These are phyloP conservation scores for Xylariaceae sp. DNA, from an alignment of 2,329 filamentous ascomycete genomes.

Conservation along the genomic window DNA sequence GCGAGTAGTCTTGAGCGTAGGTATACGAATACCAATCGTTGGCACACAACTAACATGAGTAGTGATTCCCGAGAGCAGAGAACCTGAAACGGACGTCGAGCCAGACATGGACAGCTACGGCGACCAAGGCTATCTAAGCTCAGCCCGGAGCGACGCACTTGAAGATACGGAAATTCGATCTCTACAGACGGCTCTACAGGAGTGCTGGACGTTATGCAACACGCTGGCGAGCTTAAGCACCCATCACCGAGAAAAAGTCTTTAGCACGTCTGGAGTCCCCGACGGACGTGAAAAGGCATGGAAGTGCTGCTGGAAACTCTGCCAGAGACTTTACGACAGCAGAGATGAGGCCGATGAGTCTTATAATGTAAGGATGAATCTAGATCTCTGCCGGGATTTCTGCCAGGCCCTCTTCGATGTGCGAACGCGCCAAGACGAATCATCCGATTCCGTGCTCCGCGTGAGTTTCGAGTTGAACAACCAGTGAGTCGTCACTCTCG, in stretches of 20 bases:
- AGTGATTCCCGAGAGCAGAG: constrained; percentile 48
- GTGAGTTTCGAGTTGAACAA: constrained; percentile 96
- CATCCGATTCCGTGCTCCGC: constrained; percentile 77
- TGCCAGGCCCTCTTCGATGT: constrained; percentile 89
- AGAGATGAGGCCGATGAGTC: constrained; percentile 63
- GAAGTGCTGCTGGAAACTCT: constrained; percentile 91
- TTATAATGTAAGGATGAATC: constrained; percentile 65
- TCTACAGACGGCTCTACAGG: constrained; percentile 70
- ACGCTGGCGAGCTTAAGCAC: constrained; percentile 81
- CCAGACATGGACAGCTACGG: constrained; percentile 53
- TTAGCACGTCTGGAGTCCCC: constrained; percentile 66
- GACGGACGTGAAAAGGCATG: constrained; percentile 82
- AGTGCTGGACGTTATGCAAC: constrained; percentile 94
- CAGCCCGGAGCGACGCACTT: constrained; percentile 37
- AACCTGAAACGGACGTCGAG: constrained; percentile 48
- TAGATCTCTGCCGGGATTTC: constrained; percentile 87
- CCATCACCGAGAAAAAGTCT: constrained; percentile 73
- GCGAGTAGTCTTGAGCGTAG: constrained; percentile 74
- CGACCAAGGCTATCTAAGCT: constrained; percentile 42
- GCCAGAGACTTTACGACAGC: constrained; percentile 80
- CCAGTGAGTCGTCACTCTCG: constrained; percentile 51
- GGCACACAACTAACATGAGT: constrained; percentile 26
- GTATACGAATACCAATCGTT: constrained; percentile 21
- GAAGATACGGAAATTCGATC: constrained; percentile 56
- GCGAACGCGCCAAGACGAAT: constrained; percentile 69